phyloP scores from a whole-genome alignment of 2,329 filamentous ascomycete species.

The Calycina herbarum region DNA sequence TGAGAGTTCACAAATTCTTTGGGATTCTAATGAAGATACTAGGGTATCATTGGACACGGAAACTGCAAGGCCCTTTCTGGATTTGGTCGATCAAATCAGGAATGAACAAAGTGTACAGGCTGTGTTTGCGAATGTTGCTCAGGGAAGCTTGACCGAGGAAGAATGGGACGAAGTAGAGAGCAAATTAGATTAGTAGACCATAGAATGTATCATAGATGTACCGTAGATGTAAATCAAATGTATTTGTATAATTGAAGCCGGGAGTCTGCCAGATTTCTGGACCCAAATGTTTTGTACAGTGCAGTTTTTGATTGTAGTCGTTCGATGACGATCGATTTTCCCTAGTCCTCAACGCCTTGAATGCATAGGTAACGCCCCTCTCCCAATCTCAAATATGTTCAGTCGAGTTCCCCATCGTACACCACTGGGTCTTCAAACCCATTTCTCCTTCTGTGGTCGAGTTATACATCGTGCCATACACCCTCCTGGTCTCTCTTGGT shows the following conservation, averaged over 20 bases:
- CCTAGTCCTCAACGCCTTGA: constrained; percentile 23
- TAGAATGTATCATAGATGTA: constrained; percentile 28
- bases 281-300: too few species aligned
- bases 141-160: constrained; percentile 52
- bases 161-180: constrained; percentile 55
- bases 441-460: neutral
- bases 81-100: constrained; percentile 59
- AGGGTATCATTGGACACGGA: constrained; percentile 62
- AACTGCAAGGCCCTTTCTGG: constrained; percentile 49
- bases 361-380: constrained; percentile 21
- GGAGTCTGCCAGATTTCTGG: constrained; percentile 3
- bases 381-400: neutral
- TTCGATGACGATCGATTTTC: neutral
- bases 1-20: constrained; percentile 77
- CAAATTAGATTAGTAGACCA: constrained; percentile 46
- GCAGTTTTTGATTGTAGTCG: neutral
- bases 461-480: neutral
- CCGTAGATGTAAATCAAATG: constrained; percentile 13
- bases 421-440: neutral
- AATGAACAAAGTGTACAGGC: constrained; percentile 75
- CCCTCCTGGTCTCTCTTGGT: too few species aligned
- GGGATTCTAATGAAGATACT: constrained; percentile 80
- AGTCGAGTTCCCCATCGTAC: neutral
- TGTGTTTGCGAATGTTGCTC: constrained; percentile 70
- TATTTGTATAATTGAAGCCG: constrained; percentile 24